Conservation (phyloP, 169 alveolate species). For the Eimeria maxima region DNA sequence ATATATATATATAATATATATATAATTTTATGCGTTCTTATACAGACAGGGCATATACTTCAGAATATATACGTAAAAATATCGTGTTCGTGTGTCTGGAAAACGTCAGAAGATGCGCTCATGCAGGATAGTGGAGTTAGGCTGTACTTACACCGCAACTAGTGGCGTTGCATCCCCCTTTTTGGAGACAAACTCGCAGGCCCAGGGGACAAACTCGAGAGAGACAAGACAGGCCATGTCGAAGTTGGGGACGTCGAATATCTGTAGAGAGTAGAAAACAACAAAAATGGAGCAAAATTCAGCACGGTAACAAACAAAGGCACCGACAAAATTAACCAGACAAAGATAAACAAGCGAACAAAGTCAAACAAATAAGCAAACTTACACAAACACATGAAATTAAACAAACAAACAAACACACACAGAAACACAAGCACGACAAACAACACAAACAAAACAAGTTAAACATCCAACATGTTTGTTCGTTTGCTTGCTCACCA, state of each 20-base stretch:
- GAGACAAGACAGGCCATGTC: slow-evolving; percentile 86
- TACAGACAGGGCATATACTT: too few species aligned
- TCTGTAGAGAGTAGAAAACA: background rate
- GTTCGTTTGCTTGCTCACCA: too few species aligned
- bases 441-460: background rate
- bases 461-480: background rate
- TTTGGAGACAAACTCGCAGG: slow-evolving; percentile 88
- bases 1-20: too few species aligned
- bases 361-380: background rate
- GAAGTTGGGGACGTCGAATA: slow-evolving; percentile 78
- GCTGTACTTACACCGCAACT: slow-evolving; percentile 87
- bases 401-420: background rate
- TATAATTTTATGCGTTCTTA: too few species aligned
- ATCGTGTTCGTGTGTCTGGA: too few species aligned
- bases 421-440: background rate
- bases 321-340: background rate
- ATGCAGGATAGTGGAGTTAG: background rate
- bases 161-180: slow-evolving; percentile 83
- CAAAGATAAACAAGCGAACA: background rate
- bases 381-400: too few species aligned
- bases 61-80: too few species aligned
- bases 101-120: slow-evolving; percentile 15
- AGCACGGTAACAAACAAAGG: background rate
- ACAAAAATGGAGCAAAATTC: background rate
- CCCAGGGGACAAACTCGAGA: slow-evolving; percentile 87